Evolutionary conservation across 2,329 filamentous ascomycete species (phyloP).

Genomic region (Colletotrichum brevisporum): DNA sequence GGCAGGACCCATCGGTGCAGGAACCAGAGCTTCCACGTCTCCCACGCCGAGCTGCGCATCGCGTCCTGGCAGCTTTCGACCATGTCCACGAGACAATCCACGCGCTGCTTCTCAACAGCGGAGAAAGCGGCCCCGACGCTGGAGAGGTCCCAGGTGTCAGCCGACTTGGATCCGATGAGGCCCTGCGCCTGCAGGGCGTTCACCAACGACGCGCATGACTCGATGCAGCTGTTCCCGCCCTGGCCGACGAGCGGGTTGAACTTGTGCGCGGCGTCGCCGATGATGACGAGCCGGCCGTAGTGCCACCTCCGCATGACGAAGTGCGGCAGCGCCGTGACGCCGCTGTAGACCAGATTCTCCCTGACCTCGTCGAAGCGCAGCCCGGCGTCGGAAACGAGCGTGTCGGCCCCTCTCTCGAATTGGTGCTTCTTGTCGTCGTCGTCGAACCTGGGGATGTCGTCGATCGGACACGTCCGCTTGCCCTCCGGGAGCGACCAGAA

Average conservation of each 20-base stretch:
- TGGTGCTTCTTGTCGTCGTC: slow-evolving; percentile 32
- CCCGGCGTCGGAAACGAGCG: slow-evolving; percentile 10
- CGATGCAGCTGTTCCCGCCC: slow-evolving; percentile 48
- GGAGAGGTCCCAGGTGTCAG: slow-evolving; percentile 2
- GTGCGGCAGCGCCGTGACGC: slow-evolving; percentile 35
- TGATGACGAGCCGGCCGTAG: slow-evolving; percentile 48
- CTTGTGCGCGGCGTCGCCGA: slow-evolving; percentile 54
- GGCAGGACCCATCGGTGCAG: slow-evolving; percentile 24
- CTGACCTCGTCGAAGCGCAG: slow-evolving; percentile 12
- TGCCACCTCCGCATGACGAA: slow-evolving; percentile 47
- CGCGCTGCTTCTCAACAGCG: slow-evolving; percentile 25
- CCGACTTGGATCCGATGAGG: neutral
- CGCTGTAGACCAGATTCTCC: slow-evolving; percentile 29
- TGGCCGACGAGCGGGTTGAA: slow-evolving; percentile 49
- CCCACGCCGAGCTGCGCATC: slow-evolving; percentile 31
- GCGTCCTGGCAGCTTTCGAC: slow-evolving; percentile 33
- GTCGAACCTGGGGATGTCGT: slow-evolving; percentile 28
- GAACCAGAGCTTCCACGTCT: slow-evolving; percentile 22
- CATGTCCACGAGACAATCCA: slow-evolving; percentile 17
- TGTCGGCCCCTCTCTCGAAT: slow-evolving; percentile 13
- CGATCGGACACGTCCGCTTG: slow-evolving; percentile 25
- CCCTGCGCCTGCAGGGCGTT: slow-evolving; percentile 41
- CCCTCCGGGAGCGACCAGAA: slow-evolving; percentile 32
- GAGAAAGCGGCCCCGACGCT: slow-evolving; percentile 7
- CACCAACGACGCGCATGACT: slow-evolving; percentile 45